Base-by-base conservation (phyloP, 176 grass and related monocot genomes). In the Oryza meyeriana region DNA sequence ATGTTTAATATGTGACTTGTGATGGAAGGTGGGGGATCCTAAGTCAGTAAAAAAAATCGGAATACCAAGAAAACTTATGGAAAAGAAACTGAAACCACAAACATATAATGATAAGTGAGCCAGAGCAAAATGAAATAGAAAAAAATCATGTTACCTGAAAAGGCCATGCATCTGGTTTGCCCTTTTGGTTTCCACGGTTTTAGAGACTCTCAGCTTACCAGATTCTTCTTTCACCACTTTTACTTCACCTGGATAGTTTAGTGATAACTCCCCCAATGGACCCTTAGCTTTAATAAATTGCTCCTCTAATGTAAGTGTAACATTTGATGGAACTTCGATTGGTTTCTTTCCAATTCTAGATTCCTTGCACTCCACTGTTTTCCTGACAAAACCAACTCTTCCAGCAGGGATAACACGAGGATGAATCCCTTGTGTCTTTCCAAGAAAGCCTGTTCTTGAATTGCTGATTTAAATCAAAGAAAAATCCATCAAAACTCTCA, bases 141-240 rank as follows among this genome's bases (percentile, higher is more conserved):
- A 39, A 50, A 22, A 26, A 52, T 32, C 18, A 10, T 62, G 35
- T 79, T 89, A 99, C 96, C 93, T 99, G 90, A 95, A 99, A 88
- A 99, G 96, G 18, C 96, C 96, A 16, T 99, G 96, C 93, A 99
- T 95, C 81, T 95, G 87, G 74, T 95, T 95, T 7, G 96, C 96
- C 70, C 85, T 85, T 69, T 92, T 93, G 58, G 93, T 95, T 82
- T 99, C 96, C 10, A 81, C 68, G 52, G 89, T 84, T 71, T 95
- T 99, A 41, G 18, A 89, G 69, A 95, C 77, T 82, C 79, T 92
- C 71, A 99, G 75, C 42, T 75, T 69, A 75, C 89, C 92, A 32
- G 92, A 84, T 79, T 99, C 93, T 88, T 92, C 87, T 90, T 82
- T 84, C 73, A 93, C 83, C 81, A 99, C 62, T 42, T 93, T 89